Conservation (phyloP, 2,329 filamentous ascomycete genomes). For the Fusarium robinianum region DNA sequence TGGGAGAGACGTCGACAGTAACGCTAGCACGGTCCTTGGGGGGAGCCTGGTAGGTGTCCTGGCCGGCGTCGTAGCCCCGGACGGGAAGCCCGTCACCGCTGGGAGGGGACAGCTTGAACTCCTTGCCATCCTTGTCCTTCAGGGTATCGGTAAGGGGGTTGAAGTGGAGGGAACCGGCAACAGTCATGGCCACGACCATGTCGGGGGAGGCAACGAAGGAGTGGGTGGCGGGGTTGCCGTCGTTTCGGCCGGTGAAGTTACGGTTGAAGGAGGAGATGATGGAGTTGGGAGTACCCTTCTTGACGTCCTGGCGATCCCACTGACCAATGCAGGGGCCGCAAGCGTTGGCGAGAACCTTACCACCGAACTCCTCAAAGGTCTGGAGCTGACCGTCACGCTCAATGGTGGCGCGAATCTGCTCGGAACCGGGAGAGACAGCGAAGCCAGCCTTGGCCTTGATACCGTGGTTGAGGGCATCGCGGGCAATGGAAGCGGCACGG, state of each 20-base stretch:
- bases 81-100: slow-evolving; percentile 79
- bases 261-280: slow-evolving; percentile 99
- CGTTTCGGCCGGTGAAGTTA: slow-evolving; percentile 98
- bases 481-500: slow-evolving; percentile 87
- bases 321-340: slow-evolving; percentile 94
- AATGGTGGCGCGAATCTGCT: slow-evolving; percentile 94
- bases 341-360: slow-evolving; percentile 89
- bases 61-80: slow-evolving; percentile 85
- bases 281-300: slow-evolving; percentile 94
- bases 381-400: slow-evolving; percentile 85
- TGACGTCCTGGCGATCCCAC: slow-evolving; percentile 91
- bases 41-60: slow-evolving; percentile 95
- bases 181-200: slow-evolving; percentile 82
- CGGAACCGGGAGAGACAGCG: slow-evolving; percentile 94
- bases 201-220: slow-evolving; percentile 92
- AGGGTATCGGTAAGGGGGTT: slow-evolving; percentile 92
- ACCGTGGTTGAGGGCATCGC: slow-evolving; percentile 87
- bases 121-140: slow-evolving; percentile 94
- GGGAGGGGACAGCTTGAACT: slow-evolving; percentile 85
- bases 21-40: slow-evolving; percentile 76
- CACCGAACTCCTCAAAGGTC: slow-evolving; percentile 85
- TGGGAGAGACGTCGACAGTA: slow-evolving; percentile 80
- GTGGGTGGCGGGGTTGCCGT: slow-evolving; percentile 92
- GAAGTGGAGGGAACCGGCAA: slow-evolving; percentile 86
- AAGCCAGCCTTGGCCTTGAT: slow-evolving; percentile 88